Base-by-base conservation (phyloP, 2,329 filamentous ascomycete species). In the Colletotrichum godetiae region DNA sequence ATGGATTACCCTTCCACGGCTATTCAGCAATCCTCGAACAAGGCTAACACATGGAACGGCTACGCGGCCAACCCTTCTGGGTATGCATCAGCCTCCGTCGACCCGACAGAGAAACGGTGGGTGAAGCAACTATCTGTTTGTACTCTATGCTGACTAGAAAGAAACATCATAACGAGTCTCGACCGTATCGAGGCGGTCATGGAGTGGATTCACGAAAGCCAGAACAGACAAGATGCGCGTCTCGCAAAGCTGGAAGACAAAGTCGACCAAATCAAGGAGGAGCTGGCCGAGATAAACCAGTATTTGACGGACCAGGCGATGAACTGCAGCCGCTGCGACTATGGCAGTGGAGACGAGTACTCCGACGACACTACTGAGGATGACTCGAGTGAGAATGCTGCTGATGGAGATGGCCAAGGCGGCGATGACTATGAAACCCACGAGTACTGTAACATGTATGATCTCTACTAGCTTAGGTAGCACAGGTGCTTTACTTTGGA, bases 121-220 rank as follows among this genome's bases (percentile, higher is more conserved):
- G 58, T 46, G 31, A 37, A 31, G 29, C 19, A 24, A 37, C 6
- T 24, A 6, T 31, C 13, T 10, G 15, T 11, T 27, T 19, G 19
- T 11, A 29, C 58, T 46, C 29, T 11, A 60, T 60, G 22, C 57
- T 60, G 11, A 60, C 57, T 31, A 22, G n/a, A 60, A 24, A 61
- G 58, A 61, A 61, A 61, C 22, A 61, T 61, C 19, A 33, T 61
- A 24, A 33, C 58, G 5, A 61, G 58, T 42, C 58, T 61, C 46
- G 35, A 61, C n/a, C 35, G 35, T 5, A 61, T 61, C 19, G 35
- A 61, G 22, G 58, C 58, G 5, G n/a, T 61, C 35, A 61, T 61
- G 1, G 58, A 61, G 22, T 61, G 58, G 35, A 61, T 61, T 61
- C 35, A 61, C 46, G 35, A 61, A n/a, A 61, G 58, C 35, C 35